A percentile compares a stretch with the other conserved stretches of the same genome.
Conservation (phyloP, 768 basidiomycete species). For the Boletus sp. region DNA sequence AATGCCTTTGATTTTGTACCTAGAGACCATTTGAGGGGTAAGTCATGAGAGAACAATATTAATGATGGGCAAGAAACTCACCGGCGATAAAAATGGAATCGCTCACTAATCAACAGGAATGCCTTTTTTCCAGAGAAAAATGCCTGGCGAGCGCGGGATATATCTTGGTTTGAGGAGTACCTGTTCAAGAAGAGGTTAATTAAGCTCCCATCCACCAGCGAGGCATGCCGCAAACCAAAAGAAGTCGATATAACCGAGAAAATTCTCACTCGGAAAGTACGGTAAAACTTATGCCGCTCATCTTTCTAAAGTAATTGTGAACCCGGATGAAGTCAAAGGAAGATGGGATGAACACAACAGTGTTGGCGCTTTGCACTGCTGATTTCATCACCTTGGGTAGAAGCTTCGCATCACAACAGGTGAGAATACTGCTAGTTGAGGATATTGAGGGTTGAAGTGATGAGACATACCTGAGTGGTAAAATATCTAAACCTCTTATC, state of each 20-base stretch:
- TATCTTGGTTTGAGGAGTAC: constrained; percentile 92
- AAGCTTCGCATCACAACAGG: constrained; percentile 44
- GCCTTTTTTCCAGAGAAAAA: constrained; percentile 88
- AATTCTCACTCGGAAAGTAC: constrained; percentile 83
- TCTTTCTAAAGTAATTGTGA: constrained; percentile 80
- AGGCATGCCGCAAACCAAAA: background rate
- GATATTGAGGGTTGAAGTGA: background rate
- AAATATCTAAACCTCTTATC: constrained; percentile 89
- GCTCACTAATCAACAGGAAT: constrained; percentile 89
- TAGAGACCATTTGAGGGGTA: constrained; percentile 26
- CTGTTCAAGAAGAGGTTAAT: constrained; percentile 37
- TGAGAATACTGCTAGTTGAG: background rate
- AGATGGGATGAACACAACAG: constrained; percentile 86
- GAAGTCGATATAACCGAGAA: background rate
- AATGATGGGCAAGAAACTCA: constrained; percentile 28
- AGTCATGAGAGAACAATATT: background rate
- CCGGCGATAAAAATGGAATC: constrained; percentile 98
- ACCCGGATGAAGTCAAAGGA: constrained; percentile 96
- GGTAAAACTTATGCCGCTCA: constrained; percentile 65
- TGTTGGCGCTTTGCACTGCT: constrained; percentile 89
- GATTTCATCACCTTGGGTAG: constrained; percentile 85
- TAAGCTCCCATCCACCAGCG: background rate
- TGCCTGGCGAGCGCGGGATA: constrained; percentile 86
- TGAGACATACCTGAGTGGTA: constrained; percentile 64
- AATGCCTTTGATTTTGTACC: constrained; percentile 91